Percentiles rank a stretch among this genome's conserved stretches.
Evolutionary conservation across 352 stramenopile species (phyloP).

Genomic region (Pythium phragmitis): DNA sequence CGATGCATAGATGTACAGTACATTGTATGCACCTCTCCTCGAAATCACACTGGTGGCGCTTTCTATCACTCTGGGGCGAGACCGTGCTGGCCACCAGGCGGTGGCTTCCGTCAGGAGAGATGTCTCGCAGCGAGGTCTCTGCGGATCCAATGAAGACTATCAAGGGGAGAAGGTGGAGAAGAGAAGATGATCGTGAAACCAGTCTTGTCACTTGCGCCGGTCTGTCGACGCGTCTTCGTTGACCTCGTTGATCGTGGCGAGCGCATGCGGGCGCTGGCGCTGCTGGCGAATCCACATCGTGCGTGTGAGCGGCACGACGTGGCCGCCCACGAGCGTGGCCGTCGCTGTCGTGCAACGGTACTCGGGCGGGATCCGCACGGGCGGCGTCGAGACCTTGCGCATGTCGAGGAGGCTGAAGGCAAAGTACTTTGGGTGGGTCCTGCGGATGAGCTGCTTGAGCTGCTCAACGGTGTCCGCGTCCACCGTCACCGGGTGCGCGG

Average conservation of each 20-base stretch:
- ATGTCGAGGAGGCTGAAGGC: slow-evolving; percentile 49
- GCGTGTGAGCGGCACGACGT: slow-evolving; percentile 55
- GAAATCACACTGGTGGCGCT: no score
- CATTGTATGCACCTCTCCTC: no score
- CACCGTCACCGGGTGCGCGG: not conserved
- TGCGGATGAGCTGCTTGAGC: slow-evolving; percentile 46
- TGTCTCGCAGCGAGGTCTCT: not conserved
- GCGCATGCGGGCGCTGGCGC: slow-evolving; percentile 2
- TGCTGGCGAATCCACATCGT: slow-evolving; percentile 58
- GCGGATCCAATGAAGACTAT: not conserved
- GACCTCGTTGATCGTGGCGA: slow-evolving; percentile 2
- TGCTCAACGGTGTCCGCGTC: slow-evolving; percentile 29
- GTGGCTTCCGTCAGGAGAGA: not conserved
- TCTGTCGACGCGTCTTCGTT: slow-evolving; percentile 2
- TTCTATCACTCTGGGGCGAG: no score
- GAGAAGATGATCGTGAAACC: not conserved
- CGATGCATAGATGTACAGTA: no score
- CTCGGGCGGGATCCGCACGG: slow-evolving; percentile 45
- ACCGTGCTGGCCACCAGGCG: no score
- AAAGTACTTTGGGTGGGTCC: slow-evolving; percentile 35
- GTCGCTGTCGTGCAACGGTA: slow-evolving; percentile 4
- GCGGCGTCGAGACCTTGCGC: slow-evolving; percentile 42
- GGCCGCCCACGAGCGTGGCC: slow-evolving; percentile 31
- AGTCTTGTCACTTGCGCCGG: slow-evolving; percentile 8
- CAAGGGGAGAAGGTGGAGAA: not conserved